These are phyloP conservation scores for Coemansia sp. DNA, from an alignment of 192 early-diverging fungal genomes.

Conservation along the genomic window DNA sequence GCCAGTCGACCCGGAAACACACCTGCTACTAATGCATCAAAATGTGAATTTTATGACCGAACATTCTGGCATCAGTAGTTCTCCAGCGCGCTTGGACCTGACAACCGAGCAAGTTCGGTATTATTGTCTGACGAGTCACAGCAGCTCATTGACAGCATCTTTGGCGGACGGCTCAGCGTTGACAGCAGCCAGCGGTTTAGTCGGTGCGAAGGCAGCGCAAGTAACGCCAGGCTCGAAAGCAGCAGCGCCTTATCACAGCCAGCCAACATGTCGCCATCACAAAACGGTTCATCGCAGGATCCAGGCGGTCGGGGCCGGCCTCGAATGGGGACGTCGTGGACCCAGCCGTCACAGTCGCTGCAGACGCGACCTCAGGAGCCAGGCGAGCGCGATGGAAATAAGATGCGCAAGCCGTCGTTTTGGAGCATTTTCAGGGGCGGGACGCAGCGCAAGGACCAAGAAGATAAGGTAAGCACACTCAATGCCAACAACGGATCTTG, in stretches of 20 bases:
- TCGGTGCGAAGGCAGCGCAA: conserved; percentile 20
- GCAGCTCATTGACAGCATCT: conserved; percentile 47
- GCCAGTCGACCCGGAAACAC: background rate
- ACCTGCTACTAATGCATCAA: background rate
- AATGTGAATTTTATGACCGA: background rate
- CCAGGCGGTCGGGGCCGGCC: conserved; percentile 1
- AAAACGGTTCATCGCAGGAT: conserved; percentile 1
- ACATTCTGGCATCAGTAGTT: conserved; percentile 3
- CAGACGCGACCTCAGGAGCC: conserved; percentile 18
- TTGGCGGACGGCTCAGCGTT: conserved; percentile 47
- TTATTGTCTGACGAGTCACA: conserved; percentile 41
- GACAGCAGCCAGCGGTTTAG: conserved; percentile 22
- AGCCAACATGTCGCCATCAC: background rate
- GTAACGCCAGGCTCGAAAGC: background rate
- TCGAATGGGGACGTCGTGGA: conserved; percentile 7
- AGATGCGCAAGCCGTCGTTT: conserved; percentile 57
- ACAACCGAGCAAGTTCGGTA: conserved; percentile 17
- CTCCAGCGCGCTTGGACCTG: conserved; percentile 17
- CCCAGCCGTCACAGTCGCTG: conserved; percentile 9
- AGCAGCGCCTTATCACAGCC: background rate
- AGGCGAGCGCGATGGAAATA: conserved; percentile 47
- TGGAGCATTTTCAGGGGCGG: conserved; percentile 53
- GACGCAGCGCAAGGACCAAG: conserved; percentile 42
- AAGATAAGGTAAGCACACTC: conserved; percentile 48
- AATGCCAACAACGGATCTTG: too few species aligned